Percentiles rank a stretch among this genome's conserved stretches.
Evolutionary conservation across 495 filamentous ascomycete genomes (phyloP).

Genomic region (Parmelia sp.): DNA sequence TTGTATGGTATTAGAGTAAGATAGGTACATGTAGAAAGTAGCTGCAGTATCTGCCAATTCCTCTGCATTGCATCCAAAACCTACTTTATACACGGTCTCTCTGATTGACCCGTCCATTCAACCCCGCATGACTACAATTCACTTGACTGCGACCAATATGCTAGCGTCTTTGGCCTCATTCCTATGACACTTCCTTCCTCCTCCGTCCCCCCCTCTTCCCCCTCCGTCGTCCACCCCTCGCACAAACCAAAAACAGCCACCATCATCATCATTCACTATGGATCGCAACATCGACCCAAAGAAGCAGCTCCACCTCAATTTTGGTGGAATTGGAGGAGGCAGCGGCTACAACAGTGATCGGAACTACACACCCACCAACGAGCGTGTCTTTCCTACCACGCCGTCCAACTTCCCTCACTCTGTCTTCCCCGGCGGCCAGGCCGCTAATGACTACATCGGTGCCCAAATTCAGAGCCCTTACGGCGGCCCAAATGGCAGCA

Average conservation of each 20-base stretch:
- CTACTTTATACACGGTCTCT: background rate
- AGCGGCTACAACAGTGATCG: conserved; percentile 52
- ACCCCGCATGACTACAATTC: background rate
- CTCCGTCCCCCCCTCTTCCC: background rate
- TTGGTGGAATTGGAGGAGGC: conserved; percentile 34
- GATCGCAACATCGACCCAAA: conserved; percentile 45
- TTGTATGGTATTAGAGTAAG: background rate
- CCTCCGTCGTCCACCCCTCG: background rate
- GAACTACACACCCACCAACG: conserved; percentile 58
- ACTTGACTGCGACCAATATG: background rate
- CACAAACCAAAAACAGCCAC: background rate
- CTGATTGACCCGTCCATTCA: background rate
- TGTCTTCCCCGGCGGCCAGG: conserved; percentile 58
- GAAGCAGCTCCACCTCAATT: conserved; percentile 67
- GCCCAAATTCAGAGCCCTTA: conserved; percentile 42
- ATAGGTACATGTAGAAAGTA: too few relatives aligned
- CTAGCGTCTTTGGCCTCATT: background rate
- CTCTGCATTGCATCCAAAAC: too few relatives aligned
- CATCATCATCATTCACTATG: conserved; percentile 2
- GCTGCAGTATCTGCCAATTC: background rate
- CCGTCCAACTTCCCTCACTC: conserved; percentile 95
- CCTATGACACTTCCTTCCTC: background rate
- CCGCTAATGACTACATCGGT: conserved; percentile 44
- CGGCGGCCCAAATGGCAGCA: conserved; percentile 47
- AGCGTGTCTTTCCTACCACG: conserved; percentile 89